Conservation (phyloP, 2,329 filamentous ascomycete genomes). For the Plectosphaerella sp. region DNA sequence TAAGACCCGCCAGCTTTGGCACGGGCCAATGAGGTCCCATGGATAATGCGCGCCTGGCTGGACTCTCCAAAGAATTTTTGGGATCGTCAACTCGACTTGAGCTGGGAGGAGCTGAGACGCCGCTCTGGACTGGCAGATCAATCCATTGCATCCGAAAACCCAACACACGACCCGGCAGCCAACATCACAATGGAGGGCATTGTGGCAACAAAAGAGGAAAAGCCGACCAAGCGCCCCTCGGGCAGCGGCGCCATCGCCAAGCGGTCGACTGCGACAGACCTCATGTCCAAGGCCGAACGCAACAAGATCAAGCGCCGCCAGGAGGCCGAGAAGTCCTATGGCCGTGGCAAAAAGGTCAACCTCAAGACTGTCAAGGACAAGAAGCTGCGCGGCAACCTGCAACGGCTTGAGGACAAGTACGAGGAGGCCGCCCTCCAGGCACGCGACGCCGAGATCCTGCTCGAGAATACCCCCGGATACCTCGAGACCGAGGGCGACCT, state of each 20-base stretch:
- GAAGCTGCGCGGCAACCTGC: constrained; percentile 80
- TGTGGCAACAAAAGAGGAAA: constrained; percentile 27
- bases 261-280: constrained; percentile 38
- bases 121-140: neutral
- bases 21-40: neutral
- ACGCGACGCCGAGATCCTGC: constrained; percentile 91
- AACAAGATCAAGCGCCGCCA: constrained; percentile 47
- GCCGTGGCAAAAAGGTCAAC: constrained; percentile 73
- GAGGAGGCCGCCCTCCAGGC: constrained; percentile 76
- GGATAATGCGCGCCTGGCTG: neutral
- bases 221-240: constrained; percentile 31
- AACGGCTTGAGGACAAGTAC: constrained; percentile 75
- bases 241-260: constrained; percentile 51
- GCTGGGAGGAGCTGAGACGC: neutral
- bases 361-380: constrained; percentile 76
- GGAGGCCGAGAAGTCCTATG: constrained; percentile 73
- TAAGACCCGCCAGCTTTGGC: neutral
- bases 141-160: neutral
- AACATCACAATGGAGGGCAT: constrained; percentile 27
- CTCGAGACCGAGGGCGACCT: constrained; percentile 84
- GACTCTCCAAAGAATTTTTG: constrained; percentile 2
- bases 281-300: constrained; percentile 46
- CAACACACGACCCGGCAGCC: neutral
- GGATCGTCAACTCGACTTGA: neutral
- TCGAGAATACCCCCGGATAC: constrained; percentile 82